phyloP scores from a whole-genome alignment of 1,284 basidiomycete species.

The Naganishia sp. region DNA sequence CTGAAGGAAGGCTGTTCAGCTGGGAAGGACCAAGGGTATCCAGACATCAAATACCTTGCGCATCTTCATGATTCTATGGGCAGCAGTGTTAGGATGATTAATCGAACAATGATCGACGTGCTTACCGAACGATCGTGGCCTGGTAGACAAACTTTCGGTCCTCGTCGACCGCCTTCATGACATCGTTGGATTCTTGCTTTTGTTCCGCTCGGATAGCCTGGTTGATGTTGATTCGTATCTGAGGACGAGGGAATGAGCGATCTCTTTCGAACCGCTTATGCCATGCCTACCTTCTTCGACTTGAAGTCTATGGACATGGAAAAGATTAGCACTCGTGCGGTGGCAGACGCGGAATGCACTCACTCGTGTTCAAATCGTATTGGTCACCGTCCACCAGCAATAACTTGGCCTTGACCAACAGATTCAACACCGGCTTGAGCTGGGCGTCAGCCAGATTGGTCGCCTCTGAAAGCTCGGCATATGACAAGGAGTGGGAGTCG shows the following conservation, averaged over 20 bases:
- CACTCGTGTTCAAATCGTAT: conserved; percentile 91
- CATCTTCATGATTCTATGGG: conserved; percentile 88
- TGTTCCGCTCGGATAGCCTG: conserved; percentile 91
- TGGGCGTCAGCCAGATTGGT: conserved; percentile 83
- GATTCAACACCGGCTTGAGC: conserved; percentile 76
- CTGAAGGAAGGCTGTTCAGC: conserved; percentile 52
- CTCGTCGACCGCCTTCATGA: conserved; percentile 94
- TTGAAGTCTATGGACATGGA: conserved; percentile 26
- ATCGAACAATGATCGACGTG: conserved; percentile 1
- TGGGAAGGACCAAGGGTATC: not conserved
- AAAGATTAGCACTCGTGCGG: not conserved
- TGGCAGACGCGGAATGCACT: conserved; percentile 42
- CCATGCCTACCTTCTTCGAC: conserved; percentile 13
- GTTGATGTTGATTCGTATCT: conserved; percentile 88
- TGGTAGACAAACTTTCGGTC: conserved; percentile 97
- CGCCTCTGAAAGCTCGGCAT: conserved; percentile 76
- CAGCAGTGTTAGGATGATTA: conserved; percentile 3
- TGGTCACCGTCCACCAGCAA: conserved; percentile 76
- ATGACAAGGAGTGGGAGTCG: conserved; percentile 76
- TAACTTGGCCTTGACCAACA: conserved; percentile 87
- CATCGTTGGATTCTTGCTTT: conserved; percentile 86
- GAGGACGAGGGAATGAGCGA: conserved; percentile 58
- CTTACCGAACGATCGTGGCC: conserved; percentile 82
- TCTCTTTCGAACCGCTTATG: not conserved
- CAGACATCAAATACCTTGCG: conserved; percentile 60